Base-by-base conservation (phyloP, 441 rosid species). In the Hypseocharis bilobata region DNA sequence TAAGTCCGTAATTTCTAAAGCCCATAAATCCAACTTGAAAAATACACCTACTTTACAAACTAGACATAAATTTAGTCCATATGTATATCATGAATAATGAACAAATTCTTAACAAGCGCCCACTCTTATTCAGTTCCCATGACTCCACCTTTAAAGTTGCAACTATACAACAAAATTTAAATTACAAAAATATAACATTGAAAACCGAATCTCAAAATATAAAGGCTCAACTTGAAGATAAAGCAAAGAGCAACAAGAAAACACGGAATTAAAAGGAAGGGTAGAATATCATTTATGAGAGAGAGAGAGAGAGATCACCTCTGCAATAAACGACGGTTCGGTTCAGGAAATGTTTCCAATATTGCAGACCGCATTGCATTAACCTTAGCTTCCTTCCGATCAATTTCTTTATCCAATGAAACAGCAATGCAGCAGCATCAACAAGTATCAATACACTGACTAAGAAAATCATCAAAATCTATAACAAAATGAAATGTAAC, bases 291-390 rank as follows among this genome's bases (percentile, higher is more conserved):
- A 23, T 14, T n/a, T 3, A 6, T 55, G 16, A 55, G 60, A 51
- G 55, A 42, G 49, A 23, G 2, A 62, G 52, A 29, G 19, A 73
- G 28, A 62, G 47, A 66, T 74, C 64, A 83, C 99, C 97, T 87
- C 74, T 91, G 96, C 69, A 93, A 80, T 69, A 94, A 76, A 59
- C 91, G 96, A 67, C 96, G 83, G 70, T 93, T 93, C 67, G 99
- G 99, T 78, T 93, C 97, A 29, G 99, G 99, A 83, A 94, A 91
- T 17, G 91, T 89, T 75, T 91, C 99, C 51, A 82, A 74, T 70
- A 94, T 82, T 6, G 96, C 96, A 71, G 91, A 84, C 70, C 87
- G 90, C 83, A 94, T 82, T 62, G 93, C 90, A 81, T 72, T 77
- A 66, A 83, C 74, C 47, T 96, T 90, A 62, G 93, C 80, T 79